phyloP scores from a whole-genome alignment of 228 moss, liverwort and hornwort genomes.

The Sphagnum magellanicum region DNA sequence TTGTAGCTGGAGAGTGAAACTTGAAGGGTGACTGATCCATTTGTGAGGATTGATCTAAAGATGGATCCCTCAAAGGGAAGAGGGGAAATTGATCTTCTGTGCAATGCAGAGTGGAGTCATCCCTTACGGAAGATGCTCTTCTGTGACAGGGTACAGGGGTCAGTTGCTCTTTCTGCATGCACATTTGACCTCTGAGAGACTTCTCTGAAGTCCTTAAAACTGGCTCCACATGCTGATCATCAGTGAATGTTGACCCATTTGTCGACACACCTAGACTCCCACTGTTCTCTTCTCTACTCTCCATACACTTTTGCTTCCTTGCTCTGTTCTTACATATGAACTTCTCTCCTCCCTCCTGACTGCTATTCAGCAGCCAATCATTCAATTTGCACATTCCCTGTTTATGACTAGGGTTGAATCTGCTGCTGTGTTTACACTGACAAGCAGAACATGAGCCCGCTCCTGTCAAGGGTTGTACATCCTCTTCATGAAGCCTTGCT shows the following conservation, averaged over 20 bases:
- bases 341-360: not conserved
- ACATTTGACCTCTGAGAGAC: too few relatives aligned
- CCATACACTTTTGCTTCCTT: constrained; percentile 9
- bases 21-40: constrained; percentile 28
- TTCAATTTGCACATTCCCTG: constrained; percentile 13
- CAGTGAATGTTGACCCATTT: not conserved
- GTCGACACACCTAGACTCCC: not conserved
- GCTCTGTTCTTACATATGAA: constrained; percentile 2
- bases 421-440: constrained; percentile 2
- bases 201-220: too few relatives aligned
- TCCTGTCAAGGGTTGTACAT: not conserved
- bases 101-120: not conserved
- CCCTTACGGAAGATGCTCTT: too few relatives aligned
- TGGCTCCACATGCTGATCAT: too few relatives aligned
- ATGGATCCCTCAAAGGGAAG: not conserved
- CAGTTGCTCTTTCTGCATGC: too few relatives aligned
- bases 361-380: constrained; percentile 2
- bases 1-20: not conserved
- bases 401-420: not conserved
- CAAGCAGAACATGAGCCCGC: not conserved
- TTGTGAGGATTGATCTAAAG: not conserved
- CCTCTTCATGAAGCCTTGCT: not conserved
- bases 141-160: too few relatives aligned
- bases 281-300: constrained; percentile 2
- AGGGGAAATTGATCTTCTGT: not conserved